Conservation (phyloP, 768 basidiomycete species). For the Dioszegia hungarica region DNA sequence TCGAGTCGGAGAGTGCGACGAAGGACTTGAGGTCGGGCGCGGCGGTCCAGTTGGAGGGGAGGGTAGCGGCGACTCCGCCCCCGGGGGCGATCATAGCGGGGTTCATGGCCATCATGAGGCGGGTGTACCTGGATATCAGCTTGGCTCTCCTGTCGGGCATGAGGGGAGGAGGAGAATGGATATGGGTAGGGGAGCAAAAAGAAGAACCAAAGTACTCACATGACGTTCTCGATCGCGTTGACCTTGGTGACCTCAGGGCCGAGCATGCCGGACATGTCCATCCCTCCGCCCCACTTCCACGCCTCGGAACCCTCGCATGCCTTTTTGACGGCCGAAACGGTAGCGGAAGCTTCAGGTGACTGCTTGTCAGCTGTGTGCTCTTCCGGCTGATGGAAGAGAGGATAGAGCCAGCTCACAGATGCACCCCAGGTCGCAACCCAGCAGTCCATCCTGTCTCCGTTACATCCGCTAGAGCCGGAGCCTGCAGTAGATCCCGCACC, state of each 20-base stretch:
- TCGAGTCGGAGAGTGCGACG: constrained; percentile 15
- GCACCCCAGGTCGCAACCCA: constrained; percentile 23
- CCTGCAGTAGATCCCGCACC: constrained; percentile 8
- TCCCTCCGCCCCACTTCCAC: constrained; percentile 31
- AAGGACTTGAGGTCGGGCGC: constrained; percentile 28
- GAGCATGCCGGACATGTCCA: constrained; percentile 19
- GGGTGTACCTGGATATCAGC: constrained; percentile 23
- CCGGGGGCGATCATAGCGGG: constrained; percentile 20
- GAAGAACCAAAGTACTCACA: constrained; percentile 17
- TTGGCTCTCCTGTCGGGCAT: background rate
- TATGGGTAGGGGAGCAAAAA: background rate
- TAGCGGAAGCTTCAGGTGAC: constrained; percentile 15
- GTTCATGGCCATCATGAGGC: constrained; percentile 33
- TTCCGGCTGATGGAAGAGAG: background rate
- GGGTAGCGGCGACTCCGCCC: background rate
- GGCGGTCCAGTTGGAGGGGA: constrained; percentile 5
- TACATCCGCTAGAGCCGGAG: constrained; percentile 11
- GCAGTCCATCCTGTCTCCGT: constrained; percentile 20
- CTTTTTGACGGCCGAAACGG: constrained; percentile 18
- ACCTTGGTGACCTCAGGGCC: constrained; percentile 14
- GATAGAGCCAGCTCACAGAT: constrained; percentile 20
- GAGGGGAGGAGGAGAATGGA: background rate
- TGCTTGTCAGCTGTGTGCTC: background rate
- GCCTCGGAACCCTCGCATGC: constrained; percentile 13
- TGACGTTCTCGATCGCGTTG: constrained; percentile 27